Evolutionary conservation across 441 rosid species (phyloP).

Genomic region (Arabidopsis hybrid): DNA sequence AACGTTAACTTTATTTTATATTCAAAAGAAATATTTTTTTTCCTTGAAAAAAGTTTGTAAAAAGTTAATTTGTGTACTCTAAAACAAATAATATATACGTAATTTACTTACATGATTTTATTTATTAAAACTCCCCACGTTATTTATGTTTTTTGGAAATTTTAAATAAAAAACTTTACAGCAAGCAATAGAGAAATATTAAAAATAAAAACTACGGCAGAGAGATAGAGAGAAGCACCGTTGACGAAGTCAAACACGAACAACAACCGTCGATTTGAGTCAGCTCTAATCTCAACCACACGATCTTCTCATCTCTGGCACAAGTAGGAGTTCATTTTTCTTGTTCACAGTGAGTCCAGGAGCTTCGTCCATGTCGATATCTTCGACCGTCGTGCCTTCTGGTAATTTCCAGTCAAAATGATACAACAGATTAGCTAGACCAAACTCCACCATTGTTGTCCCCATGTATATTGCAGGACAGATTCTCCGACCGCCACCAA

Average conservation of each 20-base stretch:
- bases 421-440: slow-evolving; percentile 58
- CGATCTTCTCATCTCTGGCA: slow-evolving; percentile 47
- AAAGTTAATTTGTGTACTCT: too few relatives aligned
- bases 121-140: too few relatives aligned
- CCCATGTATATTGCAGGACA: slow-evolving; percentile 63
- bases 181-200: background rate
- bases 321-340: slow-evolving; percentile 50
- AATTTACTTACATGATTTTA: too few relatives aligned
- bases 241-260: slow-evolving; percentile 38
- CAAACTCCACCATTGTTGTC: slow-evolving; percentile 46
- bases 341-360: slow-evolving; percentile 47
- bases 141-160: too few relatives aligned
- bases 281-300: slow-evolving; percentile 65
- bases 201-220: too few relatives aligned
- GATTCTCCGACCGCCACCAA: slow-evolving; percentile 62
- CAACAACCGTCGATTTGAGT: slow-evolving; percentile 54
- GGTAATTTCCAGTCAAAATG: slow-evolving; percentile 62
- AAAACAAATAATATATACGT: too few relatives aligned
- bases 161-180: background rate
- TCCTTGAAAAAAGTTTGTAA: too few relatives aligned
- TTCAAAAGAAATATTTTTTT: too few relatives aligned
- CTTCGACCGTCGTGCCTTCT: slow-evolving; percentile 42
- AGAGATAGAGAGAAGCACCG: slow-evolving; percentile 27
- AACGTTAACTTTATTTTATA: too few relatives aligned
- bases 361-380: slow-evolving; percentile 55